Evolutionary conservation across 768 basidiomycete species (phyloP).

Genomic region (Lanmaoa rubissima): DNA sequence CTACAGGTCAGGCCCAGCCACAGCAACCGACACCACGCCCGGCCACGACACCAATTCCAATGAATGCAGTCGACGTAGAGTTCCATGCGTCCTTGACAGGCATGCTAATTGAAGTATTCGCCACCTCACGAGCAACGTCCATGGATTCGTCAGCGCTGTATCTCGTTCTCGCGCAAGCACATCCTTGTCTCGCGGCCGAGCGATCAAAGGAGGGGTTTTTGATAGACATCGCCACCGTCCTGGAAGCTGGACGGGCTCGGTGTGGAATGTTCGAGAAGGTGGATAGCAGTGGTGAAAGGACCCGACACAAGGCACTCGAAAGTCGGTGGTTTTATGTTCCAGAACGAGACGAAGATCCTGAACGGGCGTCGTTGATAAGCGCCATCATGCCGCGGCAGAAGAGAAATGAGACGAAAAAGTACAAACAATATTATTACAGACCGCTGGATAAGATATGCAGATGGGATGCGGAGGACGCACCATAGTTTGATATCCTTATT

Average conservation of each 20-base stretch:
- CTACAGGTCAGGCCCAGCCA: background rate
- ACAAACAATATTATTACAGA: conserved; percentile 81
- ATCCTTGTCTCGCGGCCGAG: conserved; percentile 48
- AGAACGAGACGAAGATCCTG: conserved; percentile 65
- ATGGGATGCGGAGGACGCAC: conserved; percentile 72
- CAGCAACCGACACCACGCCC: background rate
- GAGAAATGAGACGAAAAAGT: conserved; percentile 75
- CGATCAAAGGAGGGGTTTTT: conserved; percentile 44
- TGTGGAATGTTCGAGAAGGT: conserved; percentile 73
- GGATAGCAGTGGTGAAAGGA: conserved; percentile 57
- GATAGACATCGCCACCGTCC: conserved; percentile 45
- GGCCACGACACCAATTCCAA: background rate
- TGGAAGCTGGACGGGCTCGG: conserved; percentile 43
- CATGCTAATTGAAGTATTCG: conserved; percentile 68
- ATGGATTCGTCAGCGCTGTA: conserved; percentile 55
- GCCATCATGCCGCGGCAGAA: conserved; percentile 79
- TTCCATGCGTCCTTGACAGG: conserved; percentile 52
- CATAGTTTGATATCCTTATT: conserved; percentile 15
- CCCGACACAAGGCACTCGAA: conserved; percentile 47
- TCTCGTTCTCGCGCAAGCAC: conserved; percentile 48
- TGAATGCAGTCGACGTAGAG: conserved; percentile 18
- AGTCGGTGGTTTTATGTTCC: conserved; percentile 74
- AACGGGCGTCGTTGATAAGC: conserved; percentile 62
- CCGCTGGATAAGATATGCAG: conserved; percentile 69
- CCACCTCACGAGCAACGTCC: conserved; percentile 68